Evolutionary conservation across 306 rosid species (phyloP), one percentile per base, ranked within the genome.

Genomic region (Urtica urens): DNA sequence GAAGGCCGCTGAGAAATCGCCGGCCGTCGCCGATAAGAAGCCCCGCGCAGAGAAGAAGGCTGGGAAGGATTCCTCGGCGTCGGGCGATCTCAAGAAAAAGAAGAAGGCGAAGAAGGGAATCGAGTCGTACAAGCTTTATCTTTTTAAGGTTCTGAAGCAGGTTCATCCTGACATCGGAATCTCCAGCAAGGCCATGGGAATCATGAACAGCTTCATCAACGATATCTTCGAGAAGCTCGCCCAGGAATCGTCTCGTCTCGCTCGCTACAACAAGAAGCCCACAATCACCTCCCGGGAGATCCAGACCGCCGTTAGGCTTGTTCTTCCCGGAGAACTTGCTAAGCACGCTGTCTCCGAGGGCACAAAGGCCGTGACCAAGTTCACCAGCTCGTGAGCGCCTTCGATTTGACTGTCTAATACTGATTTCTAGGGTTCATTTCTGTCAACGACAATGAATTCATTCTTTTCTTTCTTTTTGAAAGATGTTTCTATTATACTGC

Each of bases 1-100:
- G 68, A 53, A 53, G 55, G 49, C 55, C 3, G 60, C 53, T 6
- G 67, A 43, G 53, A 61, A 61, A 15, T 34, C 59, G 7, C 53
- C 46, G 0, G 57, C 42, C 15, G n/a, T n/a, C n/a, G 46, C 31
- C 12, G 69, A 63, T 43, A 63, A 63, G 56, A 46, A 54, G 57
- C 63, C 57, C 2, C 43, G 62, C 17, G 69, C 63, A n/a, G 63
- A 64, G 51, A 64, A 64, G 50, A 64, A 64, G 52, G 43, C 55
- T 3, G 45, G 57, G 9, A 64, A 64, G 37, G 69, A 64, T 1
- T n/a, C 48, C 1, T 49, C 65, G 30, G 25, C 20, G 12, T 39
- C 10, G 3, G 40, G 22, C 1, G 35, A 23, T 1, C 41, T 2
- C 5, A 7, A 53, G 0, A 55, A 49, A 34, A 64, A 48, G 43